These are phyloP conservation scores for Solanum bulbocastanum DNA, from an alignment of 257 asterid species.

Conservation along the genomic window DNA sequence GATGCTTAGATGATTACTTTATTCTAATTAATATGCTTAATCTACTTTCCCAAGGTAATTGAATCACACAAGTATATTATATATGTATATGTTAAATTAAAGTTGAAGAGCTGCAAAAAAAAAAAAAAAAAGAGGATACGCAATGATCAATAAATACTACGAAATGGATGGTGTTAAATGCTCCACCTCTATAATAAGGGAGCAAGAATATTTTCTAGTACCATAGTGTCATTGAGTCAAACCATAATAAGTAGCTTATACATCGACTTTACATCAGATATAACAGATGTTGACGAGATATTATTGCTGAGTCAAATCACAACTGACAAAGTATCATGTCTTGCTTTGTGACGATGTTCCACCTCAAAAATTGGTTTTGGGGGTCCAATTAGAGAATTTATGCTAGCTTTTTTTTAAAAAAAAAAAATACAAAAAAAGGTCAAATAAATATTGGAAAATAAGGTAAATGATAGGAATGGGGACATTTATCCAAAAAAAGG, in stretches of 20 bases:
- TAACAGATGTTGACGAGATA: not conserved
- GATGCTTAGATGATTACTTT: not conserved
- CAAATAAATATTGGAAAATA: not conserved
- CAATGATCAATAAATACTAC: not conserved
- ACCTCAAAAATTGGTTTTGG: not conserved
- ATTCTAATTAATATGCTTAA: not conserved
- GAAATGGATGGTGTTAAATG: not conserved
- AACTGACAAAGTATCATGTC: not conserved
- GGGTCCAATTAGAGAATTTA: not conserved
- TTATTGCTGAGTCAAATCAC: not conserved
- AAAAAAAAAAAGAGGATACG: not conserved
- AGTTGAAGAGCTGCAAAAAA: not conserved
- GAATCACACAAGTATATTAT: not conserved
- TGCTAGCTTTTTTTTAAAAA: no score
- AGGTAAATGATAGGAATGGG: not conserved
- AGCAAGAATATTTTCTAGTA: not conserved
- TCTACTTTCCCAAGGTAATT: not conserved
- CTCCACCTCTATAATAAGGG: not conserved
- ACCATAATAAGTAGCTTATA: not conserved
- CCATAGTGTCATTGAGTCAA: not conserved
- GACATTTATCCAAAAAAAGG: not conserved
- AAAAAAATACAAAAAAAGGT: not conserved
- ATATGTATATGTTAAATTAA: not conserved
- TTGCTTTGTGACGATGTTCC: not conserved
- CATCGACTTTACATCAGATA: not conserved